Evolutionary conservation across 495 filamentous ascomycete species (phyloP), one percentile per base, ranked within the genome.

Genomic region (Cetradonia linearis): DNA sequence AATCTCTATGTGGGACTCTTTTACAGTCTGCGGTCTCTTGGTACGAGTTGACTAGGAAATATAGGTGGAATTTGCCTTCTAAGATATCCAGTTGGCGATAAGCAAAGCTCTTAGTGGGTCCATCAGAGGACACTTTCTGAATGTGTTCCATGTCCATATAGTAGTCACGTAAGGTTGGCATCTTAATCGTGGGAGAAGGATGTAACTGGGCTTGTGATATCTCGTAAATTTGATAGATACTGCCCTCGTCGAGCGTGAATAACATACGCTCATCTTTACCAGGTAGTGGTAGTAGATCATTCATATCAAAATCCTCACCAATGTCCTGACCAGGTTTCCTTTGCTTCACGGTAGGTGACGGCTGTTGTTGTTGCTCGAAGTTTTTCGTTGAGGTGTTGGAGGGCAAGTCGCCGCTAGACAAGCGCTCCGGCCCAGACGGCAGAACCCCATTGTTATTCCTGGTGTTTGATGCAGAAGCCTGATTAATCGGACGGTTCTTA

Each of bases 11-110:
- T 30, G 93, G 93, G 11, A 97, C 94, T 68, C 83, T 88, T 73
- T 98, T 98, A 73, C 88, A 95, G 78, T 97, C 94, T 55, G 93
- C 91, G 63, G 93, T 91, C 71, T 98, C 93, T 71, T 97, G 90
- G 65, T 97, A 95, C 66, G 95, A 92, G 71, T 97, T 96, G 61
- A 96, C 73, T 4, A 98, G 79, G 14, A 83, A 78, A 67, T 98
- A 95, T 11, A 98, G 79, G 68, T 96, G 95, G 74, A 94, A 97
- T 68, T 95, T 96, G 58, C 90, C 89, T 71, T 97, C 93, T 5
- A 98, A 74, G 69, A 97, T 97, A 62, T 96, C 91, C 37, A 98
- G 78, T 14, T 94, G 85, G 50, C 90, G 85, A 70, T 91, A 98
- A 3, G 94, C 91, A 72, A 96, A 96, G 67, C 90, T 95, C 73